Base-by-base conservation (phyloP, 306 rosid species). In the Quercus engelmannii region DNA sequence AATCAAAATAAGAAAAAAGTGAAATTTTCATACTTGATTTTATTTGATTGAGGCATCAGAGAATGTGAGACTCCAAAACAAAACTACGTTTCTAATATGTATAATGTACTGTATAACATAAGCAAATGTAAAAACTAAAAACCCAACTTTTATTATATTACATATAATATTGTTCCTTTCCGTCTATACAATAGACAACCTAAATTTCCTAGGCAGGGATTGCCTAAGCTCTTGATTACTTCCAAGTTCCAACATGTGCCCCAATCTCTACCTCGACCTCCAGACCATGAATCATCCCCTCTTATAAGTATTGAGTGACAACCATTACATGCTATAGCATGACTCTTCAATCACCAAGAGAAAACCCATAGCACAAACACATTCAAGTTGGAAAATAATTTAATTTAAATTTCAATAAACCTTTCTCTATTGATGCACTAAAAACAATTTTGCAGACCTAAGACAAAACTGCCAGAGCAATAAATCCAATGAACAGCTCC, bases 341-440 rank as follows among this genome's bases (percentile, higher is more conserved):
- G 72, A 68, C 72, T 35, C 51, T 49, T 35, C 51, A 5, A 68
- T 65, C 46, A 17, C 26, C 72, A 35, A 55, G 41, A 25, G 65
- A 52, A 76, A 6, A 70, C 23, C 76, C 30, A 51, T 63, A 35
- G 8, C 17, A 71, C 63, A 71, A 28, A 28, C 74, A 71, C 19
- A 67, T 8, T 35, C 78, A 77, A 71, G 21, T 21, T 31, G 59
- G 41, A 67, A 18, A 19, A 73, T 52, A 33, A 35, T 67, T 49
- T 17, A 20, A 82, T 67, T 62, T 4, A 68, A 23, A 78, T 7
- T 67, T n/a, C 52, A 46, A 74, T 72, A 64, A 56, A 69, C 71
- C 55, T 63, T 33, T 51, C 35, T 20, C 14, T 72, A 43, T n/a
- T 49, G 54, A 25, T 35, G 63, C 67, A 62, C 73, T 57, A n/a